A percentile compares a stretch with the other conserved stretches of the same genome.
These are phyloP conservation scores for Fomitopsis schrenkii DNA, from an alignment of 1,284 basidiomycete genomes.

Conservation along the genomic window DNA sequence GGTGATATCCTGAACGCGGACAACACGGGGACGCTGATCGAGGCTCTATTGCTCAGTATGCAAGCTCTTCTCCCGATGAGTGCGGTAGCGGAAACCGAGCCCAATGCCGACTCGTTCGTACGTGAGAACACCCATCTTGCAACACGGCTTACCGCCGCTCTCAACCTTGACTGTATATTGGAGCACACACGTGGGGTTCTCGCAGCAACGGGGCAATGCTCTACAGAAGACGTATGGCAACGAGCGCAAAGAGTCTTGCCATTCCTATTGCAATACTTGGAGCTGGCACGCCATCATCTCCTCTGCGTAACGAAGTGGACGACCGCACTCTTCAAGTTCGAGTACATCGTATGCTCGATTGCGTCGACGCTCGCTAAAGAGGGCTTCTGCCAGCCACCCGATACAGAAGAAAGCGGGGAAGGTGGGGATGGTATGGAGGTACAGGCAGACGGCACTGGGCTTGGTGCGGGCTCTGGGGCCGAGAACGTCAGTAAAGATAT, in stretches of 20 bases:
- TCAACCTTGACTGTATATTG: conserved; percentile 32
- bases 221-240: conserved; percentile 22
- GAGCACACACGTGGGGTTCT: conserved; percentile 34
- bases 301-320: conserved; percentile 59
- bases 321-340: conserved; percentile 83
- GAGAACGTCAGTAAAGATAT: conserved; percentile 93
- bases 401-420: conserved; percentile 49
- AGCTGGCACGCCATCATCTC: conserved; percentile 53
- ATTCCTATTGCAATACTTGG: conserved; percentile 60
- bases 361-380: conserved; percentile 75
- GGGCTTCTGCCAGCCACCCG: conserved; percentile 91
- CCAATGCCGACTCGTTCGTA: conserved; percentile 26
- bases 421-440: conserved; percentile 47
- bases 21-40: conserved; percentile 45
- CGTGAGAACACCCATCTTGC: conserved; percentile 22
- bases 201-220: conserved; percentile 24
- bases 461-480: conserved; percentile 81
- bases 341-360: conserved; percentile 74
- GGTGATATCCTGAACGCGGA: conserved; percentile 1
- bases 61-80: conserved; percentile 22
- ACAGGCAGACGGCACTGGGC: conserved; percentile 70
- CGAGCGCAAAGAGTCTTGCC: conserved; percentile 48
- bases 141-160: conserved; percentile 20
- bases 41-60: conserved; percentile 47
- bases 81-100: conserved; percentile 6